Conservation (phyloP, 441 rosid genomes). For the Cnidoscolus chayamansa region DNA sequence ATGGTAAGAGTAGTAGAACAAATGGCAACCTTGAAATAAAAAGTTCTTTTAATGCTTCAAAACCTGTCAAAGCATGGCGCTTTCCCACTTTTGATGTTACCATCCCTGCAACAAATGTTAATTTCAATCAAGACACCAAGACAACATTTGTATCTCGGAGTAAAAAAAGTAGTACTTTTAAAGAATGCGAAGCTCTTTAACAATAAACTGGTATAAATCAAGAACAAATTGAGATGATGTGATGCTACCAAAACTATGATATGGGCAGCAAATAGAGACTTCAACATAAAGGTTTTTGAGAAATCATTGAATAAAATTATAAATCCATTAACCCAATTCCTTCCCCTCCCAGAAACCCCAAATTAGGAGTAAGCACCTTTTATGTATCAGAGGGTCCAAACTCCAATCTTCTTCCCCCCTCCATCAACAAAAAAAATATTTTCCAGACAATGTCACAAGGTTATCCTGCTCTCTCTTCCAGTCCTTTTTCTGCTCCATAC, state of each 20-base stretch:
- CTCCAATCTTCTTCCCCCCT: no score
- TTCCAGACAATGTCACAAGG: neutral
- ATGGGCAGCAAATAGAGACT: neutral
- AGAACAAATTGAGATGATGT: neutral
- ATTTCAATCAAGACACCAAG: neutral
- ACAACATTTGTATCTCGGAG: neutral
- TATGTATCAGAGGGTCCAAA: neutral
- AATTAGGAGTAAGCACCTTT: neutral
- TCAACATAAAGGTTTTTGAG: neutral
- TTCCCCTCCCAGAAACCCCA: neutral
- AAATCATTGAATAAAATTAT: neutral
- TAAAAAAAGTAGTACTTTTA: neutral
- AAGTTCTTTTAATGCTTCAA: slow-evolving; percentile 79
- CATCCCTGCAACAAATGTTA: slow-evolving; percentile 59
- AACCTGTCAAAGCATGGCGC: slow-evolving; percentile 80
- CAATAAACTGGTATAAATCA: neutral
- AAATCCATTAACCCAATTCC: neutral
- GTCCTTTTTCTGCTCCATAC: neutral
- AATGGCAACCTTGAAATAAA: slow-evolving; percentile 58
- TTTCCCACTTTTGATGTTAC: slow-evolving; percentile 90
- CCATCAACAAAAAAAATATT: no score
- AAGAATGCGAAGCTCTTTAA: neutral
- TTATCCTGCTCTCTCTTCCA: neutral
- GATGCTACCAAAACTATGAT: neutral
- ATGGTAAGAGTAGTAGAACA: neutral